A percentile compares a stretch with the other conserved stretches of the same genome.
Evolutionary conservation across 2,329 filamentous ascomycete species (phyloP).

Genomic region (Diaporthe vexans): DNA sequence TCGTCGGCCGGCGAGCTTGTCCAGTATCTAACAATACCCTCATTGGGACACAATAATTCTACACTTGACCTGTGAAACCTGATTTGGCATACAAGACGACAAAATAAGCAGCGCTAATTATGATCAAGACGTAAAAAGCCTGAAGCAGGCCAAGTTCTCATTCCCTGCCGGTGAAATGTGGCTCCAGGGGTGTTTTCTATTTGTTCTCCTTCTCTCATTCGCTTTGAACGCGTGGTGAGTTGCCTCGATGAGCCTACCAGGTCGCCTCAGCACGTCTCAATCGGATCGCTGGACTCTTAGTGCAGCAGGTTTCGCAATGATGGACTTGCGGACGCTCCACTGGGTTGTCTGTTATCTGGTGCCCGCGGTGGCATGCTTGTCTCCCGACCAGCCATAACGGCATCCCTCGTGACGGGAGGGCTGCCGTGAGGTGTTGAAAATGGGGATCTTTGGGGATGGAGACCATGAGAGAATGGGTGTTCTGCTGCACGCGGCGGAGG

Average conservation of each 20-base stretch:
- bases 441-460: slow-evolving; percentile 52
- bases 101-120: slow-evolving; percentile 7
- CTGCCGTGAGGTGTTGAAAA: slow-evolving; percentile 61
- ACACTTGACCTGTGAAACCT: slow-evolving; percentile 25
- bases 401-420: slow-evolving; percentile 60
- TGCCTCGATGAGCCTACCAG: not conserved
- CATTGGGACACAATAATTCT: slow-evolving; percentile 23
- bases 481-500: slow-evolving; percentile 59
- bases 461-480: slow-evolving; percentile 56
- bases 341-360: slow-evolving; percentile 61
- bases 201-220: not conserved
- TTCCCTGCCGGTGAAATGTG: not conserved
- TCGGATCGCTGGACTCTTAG: slow-evolving; percentile 52
- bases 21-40: slow-evolving; percentile 21
- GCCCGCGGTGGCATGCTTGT: slow-evolving; percentile 50
- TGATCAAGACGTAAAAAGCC: slow-evolving; percentile 5
- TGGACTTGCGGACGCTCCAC: slow-evolving; percentile 83
- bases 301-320: slow-evolving; percentile 81
- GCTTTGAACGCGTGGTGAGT: not conserved
- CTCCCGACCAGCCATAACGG: slow-evolving; percentile 50
- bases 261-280: not conserved
- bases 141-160: not conserved
- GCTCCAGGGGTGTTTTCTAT: not conserved
- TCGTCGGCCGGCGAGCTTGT: not conserved
- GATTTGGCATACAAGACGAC: slow-evolving; percentile 1